These are phyloP conservation scores for Phaeosphaeria sp. DNA, from an alignment of 2,329 filamentous ascomycete species.

Conservation along the genomic window DNA sequence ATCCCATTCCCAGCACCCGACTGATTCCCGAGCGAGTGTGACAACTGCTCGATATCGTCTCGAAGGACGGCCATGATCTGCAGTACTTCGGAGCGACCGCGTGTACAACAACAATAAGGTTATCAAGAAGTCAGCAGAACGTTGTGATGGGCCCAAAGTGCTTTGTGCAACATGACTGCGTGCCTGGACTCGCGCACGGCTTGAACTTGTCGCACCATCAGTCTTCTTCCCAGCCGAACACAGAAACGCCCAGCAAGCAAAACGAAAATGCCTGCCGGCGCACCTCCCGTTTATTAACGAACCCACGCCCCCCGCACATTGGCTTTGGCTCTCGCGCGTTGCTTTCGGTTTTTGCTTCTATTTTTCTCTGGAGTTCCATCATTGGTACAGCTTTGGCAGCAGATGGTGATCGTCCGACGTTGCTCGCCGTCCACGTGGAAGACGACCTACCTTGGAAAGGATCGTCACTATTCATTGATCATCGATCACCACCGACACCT, in stretches of 20 bases:
- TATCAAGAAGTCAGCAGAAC: slow-evolving; percentile 9
- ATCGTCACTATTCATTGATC: slow-evolving; percentile 40
- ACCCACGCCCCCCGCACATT: slow-evolving; percentile 15
- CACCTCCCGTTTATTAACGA: slow-evolving; percentile 22
- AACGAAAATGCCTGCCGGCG: slow-evolving; percentile 27
- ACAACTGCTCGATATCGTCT: not conserved
- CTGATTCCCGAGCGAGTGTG: not conserved
- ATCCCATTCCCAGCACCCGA: slow-evolving; percentile 2
- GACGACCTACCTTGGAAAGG: slow-evolving; percentile 38
- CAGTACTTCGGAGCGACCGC: slow-evolving; percentile 13
- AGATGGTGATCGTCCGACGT: slow-evolving; percentile 43
- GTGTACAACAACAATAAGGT: slow-evolving; percentile 25
- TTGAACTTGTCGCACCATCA: slow-evolving; percentile 43
- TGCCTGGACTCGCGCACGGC: slow-evolving; percentile 28
- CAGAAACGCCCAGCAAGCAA: slow-evolving; percentile 22
- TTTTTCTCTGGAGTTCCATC: slow-evolving; percentile 35
- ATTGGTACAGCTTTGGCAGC: slow-evolving; percentile 34
- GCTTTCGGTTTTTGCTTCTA: slow-evolving; percentile 33
- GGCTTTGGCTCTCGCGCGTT: slow-evolving; percentile 18
- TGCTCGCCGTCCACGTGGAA: slow-evolving; percentile 20
- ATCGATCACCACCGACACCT: slow-evolving; percentile 33
- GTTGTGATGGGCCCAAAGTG: slow-evolving; percentile 23
- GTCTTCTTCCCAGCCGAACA: slow-evolving; percentile 17
- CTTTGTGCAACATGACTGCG: slow-evolving; percentile 21
- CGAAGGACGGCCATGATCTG: slow-evolving; percentile 30